Evolutionary conservation across 2,329 filamentous ascomycete genomes (phyloP).

Genomic region (Cladophialophora bantiana): DNA sequence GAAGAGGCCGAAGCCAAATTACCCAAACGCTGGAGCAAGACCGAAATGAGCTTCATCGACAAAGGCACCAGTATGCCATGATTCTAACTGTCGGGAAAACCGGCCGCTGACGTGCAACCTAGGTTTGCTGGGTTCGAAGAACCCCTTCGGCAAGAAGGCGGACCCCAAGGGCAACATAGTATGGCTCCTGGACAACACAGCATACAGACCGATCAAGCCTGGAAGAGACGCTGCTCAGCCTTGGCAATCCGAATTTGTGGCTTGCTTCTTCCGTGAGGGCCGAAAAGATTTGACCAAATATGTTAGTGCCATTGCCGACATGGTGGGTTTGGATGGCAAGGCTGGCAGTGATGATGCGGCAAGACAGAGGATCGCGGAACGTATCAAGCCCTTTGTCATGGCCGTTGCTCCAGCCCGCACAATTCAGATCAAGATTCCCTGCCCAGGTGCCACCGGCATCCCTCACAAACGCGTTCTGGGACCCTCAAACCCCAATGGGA

Average conservation of each 20-base stretch:
- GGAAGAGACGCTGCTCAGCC: constrained; percentile 44
- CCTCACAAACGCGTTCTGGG: constrained; percentile 63
- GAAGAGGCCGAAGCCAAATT: constrained; percentile 37
- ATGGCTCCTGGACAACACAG: constrained; percentile 91
- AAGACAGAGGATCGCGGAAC: constrained; percentile 66
- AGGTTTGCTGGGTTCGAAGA: constrained; percentile 50
- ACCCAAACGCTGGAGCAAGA: constrained; percentile 38
- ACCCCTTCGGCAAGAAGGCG: constrained; percentile 67
- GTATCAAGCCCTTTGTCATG: constrained; percentile 73
- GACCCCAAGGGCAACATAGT: constrained; percentile 72
- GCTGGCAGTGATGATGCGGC: constrained; percentile 59
- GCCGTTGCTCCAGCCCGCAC: constrained; percentile 74
- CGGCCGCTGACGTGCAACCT: constrained; percentile 13
- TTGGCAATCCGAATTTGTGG: constrained; percentile 85
- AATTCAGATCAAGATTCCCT: constrained; percentile 67
- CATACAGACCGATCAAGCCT: constrained; percentile 62
- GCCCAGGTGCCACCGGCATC: constrained; percentile 53
- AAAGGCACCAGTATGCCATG: constrained; percentile 37
- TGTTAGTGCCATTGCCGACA: constrained; percentile 73
- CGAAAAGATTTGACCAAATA: constrained; percentile 71
- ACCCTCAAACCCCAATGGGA: constrained; percentile 74
- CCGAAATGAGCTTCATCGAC: constrained; percentile 40
- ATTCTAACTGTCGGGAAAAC: not conserved
- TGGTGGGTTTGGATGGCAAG: constrained; percentile 70
- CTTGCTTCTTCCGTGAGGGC: constrained; percentile 78